Evolutionary conservation across 495 filamentous ascomycete species (phyloP), one percentile per base, ranked within the genome.

Genomic region (Neurospora intermedia): DNA sequence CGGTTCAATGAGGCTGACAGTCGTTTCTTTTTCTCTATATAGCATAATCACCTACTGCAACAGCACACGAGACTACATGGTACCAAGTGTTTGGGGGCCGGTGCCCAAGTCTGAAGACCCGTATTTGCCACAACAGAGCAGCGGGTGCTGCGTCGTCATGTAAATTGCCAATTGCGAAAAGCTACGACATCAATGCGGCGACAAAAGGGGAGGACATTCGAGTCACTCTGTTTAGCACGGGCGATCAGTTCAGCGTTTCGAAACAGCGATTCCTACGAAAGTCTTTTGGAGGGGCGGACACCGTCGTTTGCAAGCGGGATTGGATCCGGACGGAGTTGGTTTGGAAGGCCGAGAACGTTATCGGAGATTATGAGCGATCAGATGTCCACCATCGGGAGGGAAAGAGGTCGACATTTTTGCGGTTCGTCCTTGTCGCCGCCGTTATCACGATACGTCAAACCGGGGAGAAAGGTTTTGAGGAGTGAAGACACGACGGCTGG

Each of bases 51-150:
- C 91, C 74, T 98, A 98, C 83, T 97, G 94, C 83, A 95, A 94
- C 80, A 93, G 91, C 82, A 98, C 96, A 76, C 93, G 93, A 83
- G 96, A 99, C 81, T 98, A 94, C 82, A 99, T 99, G 96, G 96
- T 99, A 75, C 96, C 96, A 70, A 94, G 92, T 69, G 90, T 96
- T 80, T 98, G 96, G 96, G 96, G 96, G 74, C 87, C 89, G 75
- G 94, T 98, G 74, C 93, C 95, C 78, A 94, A 92, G 86, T 89
- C 90, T 77, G 96, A 98, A 78, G 96, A 99, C 83, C 96, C 96
- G 48, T 98, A 99, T 81, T 94, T 95, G 73, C 94, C 94, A 74
- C 96, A 94, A 84, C 93, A 96, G 81, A 91, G 86, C 77, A 91
- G 88, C 80, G 91, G 92, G 76, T 99, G 96, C 89, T 99, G 96